phyloP scores from a whole-genome alignment of 2,329 filamentous ascomycete species.

The Cadophora sp. region DNA sequence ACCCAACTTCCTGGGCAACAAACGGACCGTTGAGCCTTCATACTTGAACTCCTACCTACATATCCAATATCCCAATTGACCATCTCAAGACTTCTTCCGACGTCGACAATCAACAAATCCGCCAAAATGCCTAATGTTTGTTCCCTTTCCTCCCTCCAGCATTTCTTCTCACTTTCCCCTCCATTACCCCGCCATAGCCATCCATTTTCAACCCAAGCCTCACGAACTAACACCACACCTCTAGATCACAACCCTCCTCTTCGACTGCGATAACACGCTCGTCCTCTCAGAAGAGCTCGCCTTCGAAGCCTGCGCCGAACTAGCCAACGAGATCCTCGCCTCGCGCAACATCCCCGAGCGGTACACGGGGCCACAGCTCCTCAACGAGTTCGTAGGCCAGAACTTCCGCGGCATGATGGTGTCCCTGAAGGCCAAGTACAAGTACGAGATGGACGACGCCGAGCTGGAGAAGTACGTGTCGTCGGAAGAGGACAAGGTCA shows the following conservation, averaged over 20 bases:
- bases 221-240: background rate
- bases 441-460: conserved; percentile 70
- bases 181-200: conserved; percentile 9
- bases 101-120: background rate
- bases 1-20: background rate
- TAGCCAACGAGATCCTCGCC: conserved; percentile 85
- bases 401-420: conserved; percentile 94
- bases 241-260: conserved; percentile 74
- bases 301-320: conserved; percentile 88
- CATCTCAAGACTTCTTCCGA: background rate
- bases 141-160: background rate
- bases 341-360: conserved; percentile 66
- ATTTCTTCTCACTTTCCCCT: background rate
- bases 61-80: background rate
- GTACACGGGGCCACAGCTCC: conserved; percentile 81
- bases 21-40: background rate
- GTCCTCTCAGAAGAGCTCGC: conserved; percentile 90
- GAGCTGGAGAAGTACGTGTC: conserved; percentile 78
- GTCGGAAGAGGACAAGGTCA: conserved; percentile 83
- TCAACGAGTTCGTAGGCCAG: conserved; percentile 88
- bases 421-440: conserved; percentile 76
- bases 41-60: background rate
- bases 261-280: conserved; percentile 90
- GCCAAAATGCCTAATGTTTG: conserved; percentile 28
- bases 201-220: background rate